phyloP scores from a whole-genome alignment of 768 basidiomycete species.

The Leccinellum albellum region DNA sequence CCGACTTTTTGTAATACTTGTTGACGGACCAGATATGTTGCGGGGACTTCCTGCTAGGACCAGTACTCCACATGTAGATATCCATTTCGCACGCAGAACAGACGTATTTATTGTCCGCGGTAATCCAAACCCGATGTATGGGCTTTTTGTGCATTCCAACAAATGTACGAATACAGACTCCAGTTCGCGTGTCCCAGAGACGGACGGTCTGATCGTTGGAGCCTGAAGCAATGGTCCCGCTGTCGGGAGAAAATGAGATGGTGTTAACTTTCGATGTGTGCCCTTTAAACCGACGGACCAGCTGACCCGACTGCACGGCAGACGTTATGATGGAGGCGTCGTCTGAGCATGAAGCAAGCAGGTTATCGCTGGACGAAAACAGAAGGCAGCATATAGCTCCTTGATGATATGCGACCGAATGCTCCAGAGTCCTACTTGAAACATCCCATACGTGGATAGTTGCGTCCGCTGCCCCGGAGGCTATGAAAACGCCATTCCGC shows the following conservation, averaged over 20 bases:
- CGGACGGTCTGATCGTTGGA: conserved; percentile 22
- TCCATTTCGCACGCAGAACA: conserved; percentile 13
- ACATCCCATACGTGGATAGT: conserved; percentile 19
- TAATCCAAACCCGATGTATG: conserved; percentile 16
- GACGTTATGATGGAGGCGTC: conserved; percentile 14
- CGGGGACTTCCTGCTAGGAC: conserved; percentile 3
- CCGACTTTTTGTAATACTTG: conserved; percentile 4
- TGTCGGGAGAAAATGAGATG: conserved; percentile 22
- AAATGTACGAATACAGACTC: conserved; percentile 13
- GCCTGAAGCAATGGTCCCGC: conserved; percentile 15
- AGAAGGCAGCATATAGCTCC: conserved; percentile 14
- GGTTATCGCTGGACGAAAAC: conserved; percentile 15
- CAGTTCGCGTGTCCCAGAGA: conserved; percentile 23
- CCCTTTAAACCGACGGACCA: conserved; percentile 11
- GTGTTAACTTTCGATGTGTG: conserved; percentile 16
- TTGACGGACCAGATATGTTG: conserved; percentile 14
- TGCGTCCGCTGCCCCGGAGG: conserved; percentile 13
- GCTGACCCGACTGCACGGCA: conserved; percentile 7
- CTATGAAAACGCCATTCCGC: conserved; percentile 5
- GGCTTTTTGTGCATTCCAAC: conserved; percentile 14
- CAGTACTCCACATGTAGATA: conserved; percentile 12
- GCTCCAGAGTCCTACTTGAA: neutral
- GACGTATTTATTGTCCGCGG: conserved; percentile 11
- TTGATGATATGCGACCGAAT: conserved; percentile 13
- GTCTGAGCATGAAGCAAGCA: conserved; percentile 16